Evolutionary conservation across 257 asterid species (phyloP), one percentile per base, ranked within the genome.

Genomic region (Nicotiana attenuata): DNA sequence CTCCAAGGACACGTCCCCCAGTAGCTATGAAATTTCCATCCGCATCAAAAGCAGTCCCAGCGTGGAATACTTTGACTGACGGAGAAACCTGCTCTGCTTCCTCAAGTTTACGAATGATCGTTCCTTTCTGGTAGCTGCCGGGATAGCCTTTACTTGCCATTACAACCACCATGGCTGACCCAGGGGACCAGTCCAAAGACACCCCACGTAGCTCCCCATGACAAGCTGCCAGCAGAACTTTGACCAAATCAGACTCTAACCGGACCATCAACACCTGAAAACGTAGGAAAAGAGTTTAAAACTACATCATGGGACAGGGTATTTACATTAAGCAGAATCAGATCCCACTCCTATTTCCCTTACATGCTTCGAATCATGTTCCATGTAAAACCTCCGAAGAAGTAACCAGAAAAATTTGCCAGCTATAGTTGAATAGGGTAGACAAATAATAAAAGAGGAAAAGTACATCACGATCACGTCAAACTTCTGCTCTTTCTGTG

Each of bases 141-240:
- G 99, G 99, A 86, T 95, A 95, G 17, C 99, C 99, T 10, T 92
- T 88, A 61, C 96, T 93, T 69, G 99, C 99, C 98, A 95, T 92
- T 52, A 95, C 99, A 61, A 95, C 98, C 29, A 93, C 97, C 98
- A 95, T 92, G 82, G 98, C 97, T 7, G 98, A 91, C 45, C 94
- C 98, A 0, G 93, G 88, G 33, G 96, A 92, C 99, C 99, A 95
- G 24, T 92, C 87, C 2, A 95, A 86, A 17, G 97, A 83, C 77
- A 92, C 83, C 9, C 86, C 89, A 5, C 80, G 85, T 8, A 93
- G 91, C 77, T 92, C 87, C 68, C 98, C 98, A 83, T 76, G 90
- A 85, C 97, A 90, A 41, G 98, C 98, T 50, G 97, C 95, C 8
- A 95, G 91, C 80, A 95, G 84, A n/a, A 95, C 92, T 88, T 91